Evolutionary conservation across 805 yeast species (phyloP), one percentile per base, ranked within the genome.

Genomic region (Sporopachydermia quercuum): DNA sequence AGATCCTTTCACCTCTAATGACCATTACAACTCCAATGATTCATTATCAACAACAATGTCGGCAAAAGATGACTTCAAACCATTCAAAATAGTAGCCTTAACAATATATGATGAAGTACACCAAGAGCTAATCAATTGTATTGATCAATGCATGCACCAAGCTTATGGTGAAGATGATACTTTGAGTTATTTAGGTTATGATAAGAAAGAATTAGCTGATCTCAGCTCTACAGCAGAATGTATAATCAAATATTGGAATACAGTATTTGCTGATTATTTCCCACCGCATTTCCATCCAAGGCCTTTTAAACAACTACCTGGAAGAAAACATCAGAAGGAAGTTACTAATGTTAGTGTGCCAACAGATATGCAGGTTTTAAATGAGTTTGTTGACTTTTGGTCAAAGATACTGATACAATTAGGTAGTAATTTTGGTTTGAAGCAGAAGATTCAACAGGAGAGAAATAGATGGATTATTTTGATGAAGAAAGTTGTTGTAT

Each of bases 251-350:
- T 72, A 62, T 48, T 67, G 76, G 68, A 50, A 72, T 1, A 65
- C 85, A 1, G 78, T 73, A 1, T 81, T 81, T 49, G 53, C 67
- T 3, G 70, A 61, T 2, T 70, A 66, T 42, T 70, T 78, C 42
- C 44, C 49, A 33, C 30, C 30, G 30, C 30, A 23, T 23, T 23
- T 23, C 30, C 41, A 40, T 2, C 40, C 44, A 5, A 37, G 39
- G 3, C 23, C 35, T 53, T 19, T 49, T 19, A 35, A 47, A 45
- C 43, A 42, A 39, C 45, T 58, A 37, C 42, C 47, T 43, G 27
- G 42, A 39, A 23, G 46, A 14, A 41, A 49, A 34, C 58, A 61
- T 48, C 53, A 44, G 40, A 51, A 49, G 37, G 34, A 42, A 1
- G 61, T 65, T 0, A 16, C 38, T 3, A 39, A 35, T 17, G 41